These are phyloP conservation scores for Mortierella sp. DNA, from an alignment of 371 early-diverging fungal species.

Conservation along the genomic window DNA sequence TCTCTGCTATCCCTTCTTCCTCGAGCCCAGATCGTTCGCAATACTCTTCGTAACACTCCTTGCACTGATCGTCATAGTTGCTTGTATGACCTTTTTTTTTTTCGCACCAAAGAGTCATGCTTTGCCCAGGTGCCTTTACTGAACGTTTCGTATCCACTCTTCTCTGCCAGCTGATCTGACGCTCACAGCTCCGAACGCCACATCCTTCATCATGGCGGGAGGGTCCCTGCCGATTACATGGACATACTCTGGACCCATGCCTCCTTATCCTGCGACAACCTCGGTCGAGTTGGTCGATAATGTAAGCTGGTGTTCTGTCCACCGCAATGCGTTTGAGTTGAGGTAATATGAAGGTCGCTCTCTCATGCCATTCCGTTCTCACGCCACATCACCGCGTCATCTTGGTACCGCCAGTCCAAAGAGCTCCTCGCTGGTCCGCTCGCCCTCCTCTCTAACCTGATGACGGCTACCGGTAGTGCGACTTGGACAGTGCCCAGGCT, in stretches of 20 bases:
- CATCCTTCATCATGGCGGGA: constrained; percentile 28
- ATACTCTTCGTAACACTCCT: no score
- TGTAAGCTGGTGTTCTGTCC: constrained; percentile 9
- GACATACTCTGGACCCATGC: constrained; percentile 26
- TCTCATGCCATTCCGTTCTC: no score
- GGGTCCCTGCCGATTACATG: constrained; percentile 21
- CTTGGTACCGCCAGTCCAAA: constrained; percentile 29
- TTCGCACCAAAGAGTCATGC: no score
- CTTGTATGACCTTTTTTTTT: background rate
- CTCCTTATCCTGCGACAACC: constrained; percentile 28
- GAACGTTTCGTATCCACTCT: no score
- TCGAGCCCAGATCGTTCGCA: no score
- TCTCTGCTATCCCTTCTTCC: no score
- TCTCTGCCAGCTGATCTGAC: constrained; percentile 17
- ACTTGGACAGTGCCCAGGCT: constrained; percentile 36
- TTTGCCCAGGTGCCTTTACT: no score
- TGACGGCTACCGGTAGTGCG: constrained; percentile 16
- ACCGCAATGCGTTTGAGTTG: background rate
- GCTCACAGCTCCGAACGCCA: constrained; percentile 17
- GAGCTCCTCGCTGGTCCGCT: constrained; percentile 36
- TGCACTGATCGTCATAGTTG: no score
- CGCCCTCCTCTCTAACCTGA: constrained; percentile 33
- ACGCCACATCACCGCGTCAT: no score
- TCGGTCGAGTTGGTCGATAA: constrained; percentile 47
- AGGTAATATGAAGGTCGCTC: no score